Evolutionary conservation across 75 land plant genomes (phyloP).

Genomic region (Chamaecyparis obtusa): DNA sequence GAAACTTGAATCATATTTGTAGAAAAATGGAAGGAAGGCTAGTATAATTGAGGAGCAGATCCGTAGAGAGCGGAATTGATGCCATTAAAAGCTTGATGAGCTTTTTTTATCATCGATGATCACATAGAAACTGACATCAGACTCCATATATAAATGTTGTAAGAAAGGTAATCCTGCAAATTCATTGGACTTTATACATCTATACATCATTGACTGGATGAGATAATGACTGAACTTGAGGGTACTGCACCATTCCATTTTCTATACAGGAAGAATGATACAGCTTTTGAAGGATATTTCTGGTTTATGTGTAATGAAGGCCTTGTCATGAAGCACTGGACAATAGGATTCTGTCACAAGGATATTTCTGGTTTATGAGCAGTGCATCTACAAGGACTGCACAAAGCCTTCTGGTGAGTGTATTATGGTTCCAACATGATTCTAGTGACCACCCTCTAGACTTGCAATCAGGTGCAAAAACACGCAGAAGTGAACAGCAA

Average conservation of each 20-base stretch:
- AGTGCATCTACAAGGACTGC: too few species aligned
- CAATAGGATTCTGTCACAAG: not conserved
- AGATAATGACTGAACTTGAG: not conserved
- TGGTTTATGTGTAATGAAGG: not conserved
- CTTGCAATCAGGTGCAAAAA: too few species aligned
- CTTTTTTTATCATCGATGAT: not conserved
- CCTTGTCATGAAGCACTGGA: not conserved
- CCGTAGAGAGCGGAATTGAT: not conserved
- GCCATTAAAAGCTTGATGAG: not conserved
- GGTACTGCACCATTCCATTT: not conserved
- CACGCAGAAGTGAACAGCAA: too few species aligned
- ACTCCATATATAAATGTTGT: not conserved
- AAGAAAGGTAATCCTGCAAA: not conserved
- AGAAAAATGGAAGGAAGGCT: not conserved
- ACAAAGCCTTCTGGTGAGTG: too few species aligned
- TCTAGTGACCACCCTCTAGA: too few species aligned
- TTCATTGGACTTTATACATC: not conserved
- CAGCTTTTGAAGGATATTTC: not conserved
- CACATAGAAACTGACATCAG: not conserved
- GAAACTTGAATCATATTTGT: not conserved
- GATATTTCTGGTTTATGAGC: too few species aligned
- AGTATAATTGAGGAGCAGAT: not conserved
- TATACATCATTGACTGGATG: not conserved
- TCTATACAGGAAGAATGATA: too few species aligned
- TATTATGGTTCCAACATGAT: too few species aligned